Evolutionary conservation across 192 early-diverging fungal species (phyloP), one percentile per base, ranked within the genome.

Genomic region (Chytriomyces hyalinus): DNA sequence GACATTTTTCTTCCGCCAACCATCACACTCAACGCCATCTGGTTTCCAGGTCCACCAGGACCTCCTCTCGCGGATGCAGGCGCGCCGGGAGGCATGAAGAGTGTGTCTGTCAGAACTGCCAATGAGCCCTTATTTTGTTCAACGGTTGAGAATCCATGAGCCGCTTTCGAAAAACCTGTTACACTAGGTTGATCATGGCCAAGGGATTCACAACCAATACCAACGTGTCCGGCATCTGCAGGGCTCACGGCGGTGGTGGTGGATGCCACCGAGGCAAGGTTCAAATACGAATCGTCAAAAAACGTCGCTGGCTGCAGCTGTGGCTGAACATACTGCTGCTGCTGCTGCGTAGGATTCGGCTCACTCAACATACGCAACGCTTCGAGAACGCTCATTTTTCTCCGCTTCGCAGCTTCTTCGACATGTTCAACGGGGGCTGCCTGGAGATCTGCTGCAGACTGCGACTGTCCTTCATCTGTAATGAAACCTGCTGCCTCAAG

Each of bases 1-100:
- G 71, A 73, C 71, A 73, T 73, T 73, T 73, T 73, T 10, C 71
- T n/a, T 13, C 63, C 17, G 20, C 57, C 17, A 59, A 59, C 20
- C 15, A n/a, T 59, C 17, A 15, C 17, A 22, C 57, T 15, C 4
- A 59, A 36, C 36, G 36, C 36, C 36, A 36, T 36, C 36, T 36
- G 36, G 36, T 36, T 36, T 36, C 36, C 36, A 36, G 36, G 36
- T 36, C 36, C 36, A 36, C 36, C 36, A 36, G 36, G 22, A 60
- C 2, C 22, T 43, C 2, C 22, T 43, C n/a, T 28, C 8, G 36
- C 64, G 17, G 64, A 65, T 9, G 36, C 13, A 43, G 64, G 64
- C 3, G 64, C 5, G 9, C 26, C 64, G 22, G 57, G 57, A 17
- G 57, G 57, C 57, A 60, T 22, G 22, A n/a, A 22, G 36, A 36